A percentile compares a stretch with the other conserved stretches of the same genome.
Evolutionary conservation across 2,329 filamentous ascomycete species (phyloP).

Genomic region (Aspergillus terreus): DNA sequence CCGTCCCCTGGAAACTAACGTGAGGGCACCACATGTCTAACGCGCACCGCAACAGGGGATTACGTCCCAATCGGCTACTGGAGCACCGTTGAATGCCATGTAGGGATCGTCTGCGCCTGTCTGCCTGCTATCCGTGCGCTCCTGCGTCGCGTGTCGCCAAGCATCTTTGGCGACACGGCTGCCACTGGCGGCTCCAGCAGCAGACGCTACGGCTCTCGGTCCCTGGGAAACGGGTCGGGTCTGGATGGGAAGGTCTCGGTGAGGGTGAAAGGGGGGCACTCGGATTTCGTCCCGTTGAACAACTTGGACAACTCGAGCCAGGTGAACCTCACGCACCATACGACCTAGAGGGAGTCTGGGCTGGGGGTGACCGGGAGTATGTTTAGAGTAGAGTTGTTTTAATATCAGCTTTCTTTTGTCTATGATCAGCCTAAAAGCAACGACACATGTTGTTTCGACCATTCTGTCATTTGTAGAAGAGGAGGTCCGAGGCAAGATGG

Average conservation of each 20-base stretch:
- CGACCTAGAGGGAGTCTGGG: neutral
- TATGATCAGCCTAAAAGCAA: neutral
- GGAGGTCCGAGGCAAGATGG: neutral
- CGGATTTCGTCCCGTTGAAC: neutral
- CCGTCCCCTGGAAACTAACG: too few relatives aligned
- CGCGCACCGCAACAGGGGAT: constrained; percentile 20
- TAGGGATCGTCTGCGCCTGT: constrained; percentile 30
- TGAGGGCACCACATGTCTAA: too few relatives aligned
- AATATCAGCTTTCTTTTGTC: neutral
- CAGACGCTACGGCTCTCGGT: neutral
- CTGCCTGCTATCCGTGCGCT: constrained; percentile 34
- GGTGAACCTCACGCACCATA: neutral
- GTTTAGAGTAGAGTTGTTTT: neutral
- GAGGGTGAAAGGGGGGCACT: neutral
- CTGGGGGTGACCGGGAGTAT: neutral
- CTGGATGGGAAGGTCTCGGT: neutral
- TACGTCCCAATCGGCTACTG: constrained; percentile 28
- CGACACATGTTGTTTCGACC: neutral
- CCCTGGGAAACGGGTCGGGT: neutral
- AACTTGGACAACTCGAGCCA: neutral
- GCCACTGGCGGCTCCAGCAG: neutral
- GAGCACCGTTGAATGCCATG: constrained; percentile 29
- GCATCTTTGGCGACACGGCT: constrained; percentile 31
- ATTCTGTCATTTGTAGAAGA: too few relatives aligned
- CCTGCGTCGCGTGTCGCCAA: constrained; percentile 35